phyloP scores from a whole-genome alignment of 2,329 filamentous ascomycete species.

The Pestalotiopsis sp. region DNA sequence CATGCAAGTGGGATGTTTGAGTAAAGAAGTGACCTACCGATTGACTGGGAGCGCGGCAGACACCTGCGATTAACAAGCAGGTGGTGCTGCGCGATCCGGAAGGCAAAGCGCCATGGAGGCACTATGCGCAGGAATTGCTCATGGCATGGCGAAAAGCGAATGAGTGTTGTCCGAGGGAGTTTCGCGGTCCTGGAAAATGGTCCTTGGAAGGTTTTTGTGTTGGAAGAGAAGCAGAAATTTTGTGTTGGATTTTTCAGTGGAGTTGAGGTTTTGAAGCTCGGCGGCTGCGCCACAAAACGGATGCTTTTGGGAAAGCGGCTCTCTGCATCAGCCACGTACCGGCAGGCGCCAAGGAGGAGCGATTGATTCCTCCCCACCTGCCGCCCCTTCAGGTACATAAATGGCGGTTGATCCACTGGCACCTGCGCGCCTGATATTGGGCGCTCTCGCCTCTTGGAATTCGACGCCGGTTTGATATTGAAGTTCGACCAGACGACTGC shows the following conservation, averaged over 20 bases:
- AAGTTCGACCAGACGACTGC: neutral
- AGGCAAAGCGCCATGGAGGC: neutral
- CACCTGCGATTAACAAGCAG: too few relatives aligned
- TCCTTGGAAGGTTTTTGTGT: slow-evolving; percentile 9
- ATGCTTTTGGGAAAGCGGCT: neutral
- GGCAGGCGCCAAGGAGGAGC: too few relatives aligned
- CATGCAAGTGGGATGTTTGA: slow-evolving; percentile 32
- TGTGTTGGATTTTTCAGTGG: slow-evolving; percentile 4
- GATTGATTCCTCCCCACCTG: neutral
- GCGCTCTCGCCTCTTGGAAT: neutral
- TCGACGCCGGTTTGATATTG: neutral
- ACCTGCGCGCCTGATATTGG: slow-evolving; percentile 6
- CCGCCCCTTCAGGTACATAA: slow-evolving; percentile 11
- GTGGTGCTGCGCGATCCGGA: neutral
- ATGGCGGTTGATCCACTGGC: slow-evolving; percentile 9
- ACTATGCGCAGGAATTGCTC: neutral
- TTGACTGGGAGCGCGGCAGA: neutral
- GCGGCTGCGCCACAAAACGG: slow-evolving; percentile 10
- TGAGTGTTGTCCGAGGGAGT: neutral
- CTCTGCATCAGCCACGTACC: neutral
- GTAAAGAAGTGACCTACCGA: neutral
- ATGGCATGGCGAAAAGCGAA: neutral
- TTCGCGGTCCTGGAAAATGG: slow-evolving; percentile 20
- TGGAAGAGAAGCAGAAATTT: slow-evolving; percentile 4
- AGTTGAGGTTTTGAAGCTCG: slow-evolving; percentile 8